Percentiles rank a stretch among this genome's conserved stretches.
Evolutionary conservation across 2,329 filamentous ascomycete genomes (phyloP).

Genomic region (Fusarium begoniae): DNA sequence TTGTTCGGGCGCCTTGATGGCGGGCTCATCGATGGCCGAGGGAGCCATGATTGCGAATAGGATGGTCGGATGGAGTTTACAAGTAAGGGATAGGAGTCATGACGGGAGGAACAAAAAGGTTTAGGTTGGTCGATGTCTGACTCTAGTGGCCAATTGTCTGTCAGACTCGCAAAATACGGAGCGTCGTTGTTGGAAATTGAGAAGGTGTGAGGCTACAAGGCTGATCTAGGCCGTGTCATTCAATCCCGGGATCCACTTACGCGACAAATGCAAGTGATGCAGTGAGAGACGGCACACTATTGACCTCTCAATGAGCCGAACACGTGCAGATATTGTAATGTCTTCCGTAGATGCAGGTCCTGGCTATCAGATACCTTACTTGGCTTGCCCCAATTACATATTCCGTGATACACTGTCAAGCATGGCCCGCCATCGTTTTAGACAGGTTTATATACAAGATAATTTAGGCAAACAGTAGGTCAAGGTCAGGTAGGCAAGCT

Average conservation of each 20-base stretch:
- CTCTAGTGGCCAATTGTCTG: conserved; percentile 42
- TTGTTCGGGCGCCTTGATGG: conserved; percentile 48
- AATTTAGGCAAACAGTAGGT: neutral
- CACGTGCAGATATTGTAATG: neutral
- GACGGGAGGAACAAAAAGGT: conserved; percentile 9
- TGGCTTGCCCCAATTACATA: neutral
- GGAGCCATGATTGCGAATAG: conserved; percentile 57
- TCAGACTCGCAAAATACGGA: conserved; percentile 26
- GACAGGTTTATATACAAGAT: neutral
- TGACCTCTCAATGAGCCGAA: neutral
- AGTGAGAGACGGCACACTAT: neutral
- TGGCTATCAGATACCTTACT: neutral
- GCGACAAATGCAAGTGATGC: neutral
- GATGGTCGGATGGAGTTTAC: conserved; percentile 3
- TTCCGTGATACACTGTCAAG: neutral
- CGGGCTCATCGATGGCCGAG: conserved; percentile 59
- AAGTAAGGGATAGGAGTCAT: conserved; percentile 29
- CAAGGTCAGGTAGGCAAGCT: neutral
- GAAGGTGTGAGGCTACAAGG: conserved; percentile 49
- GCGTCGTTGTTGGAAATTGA: conserved; percentile 36
- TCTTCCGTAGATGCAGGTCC: neutral
- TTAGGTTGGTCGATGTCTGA: conserved; percentile 11
- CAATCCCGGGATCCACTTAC: conserved; percentile 35
- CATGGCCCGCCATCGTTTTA: neutral
- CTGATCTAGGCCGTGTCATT: conserved; percentile 42